These are phyloP conservation scores for Melaleuca quinquenervia DNA, from an alignment of 345 rosid genomes.

Conservation along the genomic window DNA sequence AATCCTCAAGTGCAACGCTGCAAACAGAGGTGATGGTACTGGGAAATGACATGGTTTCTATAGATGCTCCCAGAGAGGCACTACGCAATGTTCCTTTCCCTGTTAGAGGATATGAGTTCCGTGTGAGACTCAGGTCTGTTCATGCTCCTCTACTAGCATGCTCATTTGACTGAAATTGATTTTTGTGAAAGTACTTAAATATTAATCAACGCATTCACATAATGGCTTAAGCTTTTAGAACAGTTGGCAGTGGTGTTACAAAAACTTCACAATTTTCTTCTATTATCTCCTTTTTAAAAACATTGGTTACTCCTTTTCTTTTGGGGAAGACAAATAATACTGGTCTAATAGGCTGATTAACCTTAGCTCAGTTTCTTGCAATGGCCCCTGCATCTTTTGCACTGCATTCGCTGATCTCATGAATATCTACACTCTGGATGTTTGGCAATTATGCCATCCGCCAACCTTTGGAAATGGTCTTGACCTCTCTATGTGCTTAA, in stretches of 20 bases:
- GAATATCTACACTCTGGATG: not conserved
- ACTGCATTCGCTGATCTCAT: not conserved
- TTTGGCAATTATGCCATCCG: not conserved
- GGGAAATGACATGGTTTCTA: conserved; percentile 35
- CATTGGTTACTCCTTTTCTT: not conserved
- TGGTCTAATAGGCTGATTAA: not conserved
- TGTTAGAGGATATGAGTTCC: conserved; percentile 55
- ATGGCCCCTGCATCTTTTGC: not conserved
- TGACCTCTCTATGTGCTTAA: not conserved
- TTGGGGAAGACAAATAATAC: not conserved
- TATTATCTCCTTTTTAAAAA: not conserved
- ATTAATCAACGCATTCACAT: too few species aligned
- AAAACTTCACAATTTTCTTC: too few species aligned
- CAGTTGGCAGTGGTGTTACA: too few species aligned
- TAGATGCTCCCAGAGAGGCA: conserved; percentile 67
- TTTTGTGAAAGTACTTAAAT: too few species aligned
- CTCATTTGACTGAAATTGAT: too few species aligned
- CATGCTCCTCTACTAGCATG: not conserved
- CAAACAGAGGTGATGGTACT: conserved; percentile 58
- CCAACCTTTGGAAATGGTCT: not conserved
- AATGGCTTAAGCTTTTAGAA: too few species aligned
- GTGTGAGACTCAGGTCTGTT: conserved; percentile 66
- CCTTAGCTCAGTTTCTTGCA: not conserved
- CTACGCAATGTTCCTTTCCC: conserved; percentile 74
- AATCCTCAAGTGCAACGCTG: conserved; percentile 45